These are phyloP conservation scores for Syzygium aqueum DNA, from an alignment of 345 rosid species.

Conservation along the genomic window DNA sequence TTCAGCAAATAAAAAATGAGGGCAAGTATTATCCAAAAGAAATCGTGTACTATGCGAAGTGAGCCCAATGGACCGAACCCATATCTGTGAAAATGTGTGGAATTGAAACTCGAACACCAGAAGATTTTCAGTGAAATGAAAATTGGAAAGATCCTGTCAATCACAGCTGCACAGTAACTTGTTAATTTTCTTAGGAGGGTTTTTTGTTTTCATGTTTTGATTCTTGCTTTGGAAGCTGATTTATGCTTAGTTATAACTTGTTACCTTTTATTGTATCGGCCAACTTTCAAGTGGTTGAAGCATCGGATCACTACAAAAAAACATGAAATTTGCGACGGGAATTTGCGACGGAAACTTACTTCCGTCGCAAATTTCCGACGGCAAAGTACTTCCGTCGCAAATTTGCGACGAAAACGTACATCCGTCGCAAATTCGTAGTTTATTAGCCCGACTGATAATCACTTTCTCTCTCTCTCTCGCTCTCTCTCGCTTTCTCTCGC, in stretches of 20 bases:
- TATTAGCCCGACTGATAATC: too few relatives aligned
- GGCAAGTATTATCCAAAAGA: background rate
- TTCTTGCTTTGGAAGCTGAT: background rate
- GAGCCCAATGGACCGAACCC: background rate
- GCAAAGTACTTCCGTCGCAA: too few relatives aligned
- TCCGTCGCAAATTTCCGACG: too few relatives aligned
- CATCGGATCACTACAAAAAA: too few relatives aligned
- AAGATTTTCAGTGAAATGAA: background rate
- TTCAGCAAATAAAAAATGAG: background rate
- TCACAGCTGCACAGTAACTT: background rate
- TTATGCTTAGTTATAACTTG: background rate
- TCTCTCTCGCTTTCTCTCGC: too few relatives aligned
- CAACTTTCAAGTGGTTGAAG: conserved; percentile 39
- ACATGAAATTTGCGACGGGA: too few relatives aligned
- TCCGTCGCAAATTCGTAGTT: too few relatives aligned
- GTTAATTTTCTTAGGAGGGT: background rate
- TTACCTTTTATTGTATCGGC: background rate
- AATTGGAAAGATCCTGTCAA: background rate
- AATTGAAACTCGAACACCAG: background rate
- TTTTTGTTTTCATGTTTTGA: background rate
- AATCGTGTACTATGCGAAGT: background rate
- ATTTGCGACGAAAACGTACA: too few relatives aligned
- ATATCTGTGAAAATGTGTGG: background rate
- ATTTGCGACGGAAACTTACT: too few relatives aligned
- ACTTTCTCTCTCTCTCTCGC: too few relatives aligned